Percentiles rank a stretch among this genome's conserved stretches.
Evolutionary conservation across 345 rosid species (phyloP).

Genomic region (Crucihimalaya himalaica): DNA sequence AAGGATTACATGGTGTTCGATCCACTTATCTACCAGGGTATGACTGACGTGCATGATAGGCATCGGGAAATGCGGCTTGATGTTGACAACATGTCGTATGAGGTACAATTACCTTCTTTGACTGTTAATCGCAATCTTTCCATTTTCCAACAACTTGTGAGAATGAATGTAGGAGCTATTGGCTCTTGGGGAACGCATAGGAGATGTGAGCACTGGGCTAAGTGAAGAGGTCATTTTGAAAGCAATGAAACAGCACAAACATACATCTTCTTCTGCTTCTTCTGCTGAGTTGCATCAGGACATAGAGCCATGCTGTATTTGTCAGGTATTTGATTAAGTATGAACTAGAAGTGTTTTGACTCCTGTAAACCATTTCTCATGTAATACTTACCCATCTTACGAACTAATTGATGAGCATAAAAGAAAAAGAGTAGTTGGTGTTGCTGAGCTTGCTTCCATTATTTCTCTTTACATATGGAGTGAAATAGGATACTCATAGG

Average conservation of each 20-base stretch:
- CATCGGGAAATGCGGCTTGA: constrained; percentile 95
- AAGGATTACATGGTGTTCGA: constrained; percentile 90
- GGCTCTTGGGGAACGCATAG: constrained; percentile 89
- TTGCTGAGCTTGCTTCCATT: neutral
- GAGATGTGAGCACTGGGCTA: constrained; percentile 86
- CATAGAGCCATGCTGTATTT: constrained; percentile 82
- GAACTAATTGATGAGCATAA: neutral
- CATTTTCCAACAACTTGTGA: constrained; percentile 6
- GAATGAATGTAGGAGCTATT: constrained; percentile 65
- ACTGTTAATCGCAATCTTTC: neutral
- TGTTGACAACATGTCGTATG: constrained; percentile 96
- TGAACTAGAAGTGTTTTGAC: neutral
- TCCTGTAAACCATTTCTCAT: neutral
- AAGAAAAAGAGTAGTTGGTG: neutral
- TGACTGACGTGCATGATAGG: constrained; percentile 79
- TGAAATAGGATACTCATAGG: neutral
- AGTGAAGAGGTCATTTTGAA: constrained; percentile 64
- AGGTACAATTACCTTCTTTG: constrained; percentile 50
- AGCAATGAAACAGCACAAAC: constrained; percentile 55
- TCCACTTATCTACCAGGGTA: constrained; percentile 66
- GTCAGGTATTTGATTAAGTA: constrained; percentile 59
- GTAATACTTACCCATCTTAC: neutral
- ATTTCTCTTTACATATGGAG: constrained; percentile 3
- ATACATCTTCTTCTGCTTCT: constrained; percentile 32
- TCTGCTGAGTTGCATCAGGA: constrained; percentile 43